phyloP scores from a whole-genome alignment of 768 basidiomycete genomes.

The Nidularia sp. region DNA sequence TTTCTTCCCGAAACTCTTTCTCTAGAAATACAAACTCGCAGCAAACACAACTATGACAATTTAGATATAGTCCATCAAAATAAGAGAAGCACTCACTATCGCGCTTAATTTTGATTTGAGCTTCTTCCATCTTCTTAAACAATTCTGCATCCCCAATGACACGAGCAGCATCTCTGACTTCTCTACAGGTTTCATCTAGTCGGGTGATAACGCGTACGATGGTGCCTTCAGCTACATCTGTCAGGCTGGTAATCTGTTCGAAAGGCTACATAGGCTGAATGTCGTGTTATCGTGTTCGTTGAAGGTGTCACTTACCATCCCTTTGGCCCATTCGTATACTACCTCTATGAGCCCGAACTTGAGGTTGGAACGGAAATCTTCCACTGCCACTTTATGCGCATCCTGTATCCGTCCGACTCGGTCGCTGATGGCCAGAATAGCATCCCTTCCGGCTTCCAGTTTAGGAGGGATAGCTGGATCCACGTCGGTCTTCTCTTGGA shows the following conservation, averaged over 20 bases:
- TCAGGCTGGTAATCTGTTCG: constrained; percentile 87
- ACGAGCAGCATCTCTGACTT: constrained; percentile 94
- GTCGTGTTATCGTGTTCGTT: neutral
- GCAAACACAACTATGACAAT: constrained; percentile 69
- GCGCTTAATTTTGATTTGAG: constrained; percentile 89
- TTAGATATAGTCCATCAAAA: constrained; percentile 1
- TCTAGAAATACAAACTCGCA: constrained; percentile 81
- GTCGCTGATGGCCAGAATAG: constrained; percentile 75
- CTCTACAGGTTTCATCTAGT: constrained; percentile 93
- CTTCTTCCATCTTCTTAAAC: constrained; percentile 98
- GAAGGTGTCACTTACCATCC: constrained; percentile 68
- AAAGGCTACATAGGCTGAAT: constrained; percentile 64
- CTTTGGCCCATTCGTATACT: constrained; percentile 98
- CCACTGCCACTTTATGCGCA: constrained; percentile 69
- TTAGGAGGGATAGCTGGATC: constrained; percentile 80
- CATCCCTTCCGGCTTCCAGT: constrained; percentile 75
- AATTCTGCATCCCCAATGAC: constrained; percentile 95
- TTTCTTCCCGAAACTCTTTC: no score
- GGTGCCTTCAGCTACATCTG: constrained; percentile 94
- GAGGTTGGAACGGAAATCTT: constrained; percentile 72
- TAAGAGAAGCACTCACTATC: constrained; percentile 67
- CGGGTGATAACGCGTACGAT: constrained; percentile 96
- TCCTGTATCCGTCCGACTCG: constrained; percentile 80
- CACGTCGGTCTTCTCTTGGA: constrained; percentile 95
- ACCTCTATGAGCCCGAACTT: constrained; percentile 94